Base-by-base conservation (phyloP, 495 filamentous ascomycete species). In the Penicillium steckii region DNA sequence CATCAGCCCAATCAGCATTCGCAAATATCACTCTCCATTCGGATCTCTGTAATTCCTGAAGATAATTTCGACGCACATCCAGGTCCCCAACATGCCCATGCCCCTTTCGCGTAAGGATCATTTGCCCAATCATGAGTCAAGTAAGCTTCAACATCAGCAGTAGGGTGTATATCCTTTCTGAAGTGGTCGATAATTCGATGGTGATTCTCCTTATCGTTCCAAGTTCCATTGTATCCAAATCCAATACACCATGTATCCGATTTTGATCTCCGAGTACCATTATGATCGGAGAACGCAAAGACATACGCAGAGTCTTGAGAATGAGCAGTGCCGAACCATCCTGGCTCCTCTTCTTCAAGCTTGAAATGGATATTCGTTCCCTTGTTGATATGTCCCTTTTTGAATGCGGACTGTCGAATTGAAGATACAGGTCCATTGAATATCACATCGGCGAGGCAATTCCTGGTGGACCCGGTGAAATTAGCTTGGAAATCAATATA, bases 1-100 rank as follows among this genome's bases (percentile, higher is more conserved):
- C 68, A 50, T 61, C 21, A 6, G 68, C 66, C 62, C 66, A 71
- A 29, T 69, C 68, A 5, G 56, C 62, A 51, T 48, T 61, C 0
- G 61, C 68, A 56, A 71, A 66, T 21, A 62, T 40, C 10, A 69
- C 49, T 22, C 53, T 59, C 3, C 57, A 58, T 44, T 66, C 53
- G 3, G 41, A 49, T 3, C 41, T 45, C 32, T 61, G 60, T 15
- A 69, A 44, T 6, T 52, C 61, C 8, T 57, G 40, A 8, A 55
- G 51, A 37, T 62, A n/a, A 62, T 8, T 41, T 46, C 3, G 55
- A 52, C 1, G 50, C 44, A 37, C 33, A 46, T 1, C 48, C 47
- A 0, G 64, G 57, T 4, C 59, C 46, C 49, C 54, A 68, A 37
- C 60, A 68, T 19, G 56, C 60, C 55, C 61, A 63, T 6, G 44